phyloP scores from a whole-genome alignment of 768 basidiomycete species.

The Leccinum aurantiacum region DNA sequence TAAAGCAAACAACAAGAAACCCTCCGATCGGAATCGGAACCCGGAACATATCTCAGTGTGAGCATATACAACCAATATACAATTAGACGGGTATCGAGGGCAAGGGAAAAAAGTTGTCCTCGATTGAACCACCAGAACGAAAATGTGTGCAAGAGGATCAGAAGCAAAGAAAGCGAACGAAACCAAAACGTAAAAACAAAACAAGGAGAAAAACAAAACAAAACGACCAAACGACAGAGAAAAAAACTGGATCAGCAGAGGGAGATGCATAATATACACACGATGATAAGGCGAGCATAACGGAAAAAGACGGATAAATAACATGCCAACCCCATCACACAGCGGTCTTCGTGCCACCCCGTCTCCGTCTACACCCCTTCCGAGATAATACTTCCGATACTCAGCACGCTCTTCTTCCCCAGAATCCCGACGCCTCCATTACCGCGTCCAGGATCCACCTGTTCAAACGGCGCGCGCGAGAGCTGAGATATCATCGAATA shows the following conservation, averaged over 20 bases:
- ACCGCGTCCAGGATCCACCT: slow-evolving; percentile 25
- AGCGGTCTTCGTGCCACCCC: too few species aligned
- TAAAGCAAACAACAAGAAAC: too few species aligned
- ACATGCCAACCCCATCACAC: background rate
- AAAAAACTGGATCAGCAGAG: background rate
- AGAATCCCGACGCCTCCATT: slow-evolving; percentile 5
- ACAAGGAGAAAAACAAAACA: background rate
- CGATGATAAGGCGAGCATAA: background rate
- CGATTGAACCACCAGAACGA: background rate
- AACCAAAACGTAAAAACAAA: background rate
- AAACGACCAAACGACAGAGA: background rate
- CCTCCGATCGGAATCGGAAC: too few species aligned
- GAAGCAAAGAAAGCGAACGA: background rate
- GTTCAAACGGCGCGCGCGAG: slow-evolving; percentile 34
- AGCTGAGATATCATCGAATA: slow-evolving; percentile 31
- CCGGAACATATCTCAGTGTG: too few species aligned
- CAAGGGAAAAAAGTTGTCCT: background rate
- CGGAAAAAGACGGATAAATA: background rate
- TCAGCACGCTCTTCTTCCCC: slow-evolving; percentile 64
- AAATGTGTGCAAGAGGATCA: background rate
- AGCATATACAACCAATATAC: slow-evolving; percentile 4
- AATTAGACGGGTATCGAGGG: background rate
- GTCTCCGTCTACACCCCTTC: slow-evolving; percentile 33
- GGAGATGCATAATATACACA: slow-evolving; percentile 5
- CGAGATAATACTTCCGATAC: slow-evolving; percentile 71